phyloP scores from a whole-genome alignment of 345 rosid species.

The Eucalyptus virginea region DNA sequence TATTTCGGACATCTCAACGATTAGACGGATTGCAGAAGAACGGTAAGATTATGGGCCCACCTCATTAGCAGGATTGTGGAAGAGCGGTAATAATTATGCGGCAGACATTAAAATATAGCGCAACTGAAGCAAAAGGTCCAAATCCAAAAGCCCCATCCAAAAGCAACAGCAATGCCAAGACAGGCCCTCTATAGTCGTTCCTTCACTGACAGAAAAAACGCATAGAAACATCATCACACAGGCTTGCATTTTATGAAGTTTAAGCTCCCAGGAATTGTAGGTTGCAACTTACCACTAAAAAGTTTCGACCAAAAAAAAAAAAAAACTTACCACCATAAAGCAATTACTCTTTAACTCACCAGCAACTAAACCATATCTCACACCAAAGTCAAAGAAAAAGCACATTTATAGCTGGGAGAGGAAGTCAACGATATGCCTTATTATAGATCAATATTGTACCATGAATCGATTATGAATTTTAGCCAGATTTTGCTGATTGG shows the following conservation, averaged over 20 bases:
- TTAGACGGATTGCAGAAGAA: background rate
- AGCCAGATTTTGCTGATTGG: accelerated
- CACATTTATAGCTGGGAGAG: background rate
- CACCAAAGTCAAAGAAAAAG: background rate
- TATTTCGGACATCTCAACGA: background rate
- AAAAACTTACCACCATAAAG: background rate
- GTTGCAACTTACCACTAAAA: background rate
- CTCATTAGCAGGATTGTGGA: background rate
- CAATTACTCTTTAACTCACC: background rate
- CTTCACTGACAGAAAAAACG: background rate
- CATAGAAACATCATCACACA: background rate
- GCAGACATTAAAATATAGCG: too few species aligned
- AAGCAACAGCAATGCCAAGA: background rate
- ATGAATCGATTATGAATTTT: accelerated
- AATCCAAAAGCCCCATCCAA: background rate
- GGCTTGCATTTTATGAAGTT: background rate
- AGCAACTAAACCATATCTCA: background rate
- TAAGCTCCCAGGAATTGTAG: background rate
- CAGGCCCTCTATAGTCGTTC: background rate
- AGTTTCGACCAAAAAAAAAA: background rate
- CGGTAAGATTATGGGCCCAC: background rate
- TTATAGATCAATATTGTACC: background rate
- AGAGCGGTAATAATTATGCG: background rate
- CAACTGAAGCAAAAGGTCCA: too few species aligned
- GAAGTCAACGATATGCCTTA: background rate